These are phyloP conservation scores for Papiliotrema flavescens DNA, from an alignment of 1,284 basidiomycete species.

Conservation along the genomic window DNA sequence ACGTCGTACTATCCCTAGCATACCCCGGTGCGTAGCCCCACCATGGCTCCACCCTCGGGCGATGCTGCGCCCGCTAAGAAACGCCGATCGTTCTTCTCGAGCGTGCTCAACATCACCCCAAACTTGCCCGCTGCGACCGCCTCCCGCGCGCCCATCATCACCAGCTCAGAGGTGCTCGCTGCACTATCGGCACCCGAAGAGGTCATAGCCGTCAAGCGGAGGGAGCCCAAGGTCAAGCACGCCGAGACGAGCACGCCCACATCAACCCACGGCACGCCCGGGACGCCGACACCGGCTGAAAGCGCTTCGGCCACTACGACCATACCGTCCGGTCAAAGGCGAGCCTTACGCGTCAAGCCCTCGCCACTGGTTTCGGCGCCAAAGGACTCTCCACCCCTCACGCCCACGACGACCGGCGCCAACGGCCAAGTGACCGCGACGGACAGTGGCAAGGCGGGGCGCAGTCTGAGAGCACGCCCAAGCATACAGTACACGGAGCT, in stretches of 20 bases:
- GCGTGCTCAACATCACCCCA: background rate
- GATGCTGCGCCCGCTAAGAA: slow-evolving; percentile 1
- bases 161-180: background rate
- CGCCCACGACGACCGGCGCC: background rate
- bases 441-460: background rate
- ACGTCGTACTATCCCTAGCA: too few relatives aligned
- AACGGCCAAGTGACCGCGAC: background rate
- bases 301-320: background rate
- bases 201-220: background rate
- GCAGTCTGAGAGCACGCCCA: background rate
- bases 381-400: background rate
- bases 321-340: too few relatives aligned
- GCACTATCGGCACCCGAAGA: slow-evolving; percentile 2
- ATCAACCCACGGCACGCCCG: background rate
- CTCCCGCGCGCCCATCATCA: background rate
- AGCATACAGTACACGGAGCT: background rate
- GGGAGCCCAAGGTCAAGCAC: background rate
- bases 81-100: slow-evolving; percentile 4
- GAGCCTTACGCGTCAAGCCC: too few relatives aligned
- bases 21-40: too few relatives aligned
- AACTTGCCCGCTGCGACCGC: background rate
- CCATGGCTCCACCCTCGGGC: background rate
- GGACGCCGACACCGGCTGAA: background rate
- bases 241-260: background rate
- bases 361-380: too few relatives aligned